Conservation (phyloP, 208 protist genomes). For the Vickermania ingenoplastis region DNA sequence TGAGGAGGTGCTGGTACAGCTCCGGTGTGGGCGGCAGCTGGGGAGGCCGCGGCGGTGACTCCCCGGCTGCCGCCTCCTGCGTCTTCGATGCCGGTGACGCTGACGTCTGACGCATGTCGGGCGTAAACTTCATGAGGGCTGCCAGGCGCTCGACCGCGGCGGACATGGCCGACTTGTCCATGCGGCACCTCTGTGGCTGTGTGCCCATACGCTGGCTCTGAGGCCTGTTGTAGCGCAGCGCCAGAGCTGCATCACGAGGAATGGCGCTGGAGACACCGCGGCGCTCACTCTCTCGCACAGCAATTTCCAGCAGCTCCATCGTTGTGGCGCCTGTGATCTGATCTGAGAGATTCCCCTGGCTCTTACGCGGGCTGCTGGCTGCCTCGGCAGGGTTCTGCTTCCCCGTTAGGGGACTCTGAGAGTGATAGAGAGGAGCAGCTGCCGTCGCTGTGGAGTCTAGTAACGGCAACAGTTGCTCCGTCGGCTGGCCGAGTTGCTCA, state of each 20-base stretch:
- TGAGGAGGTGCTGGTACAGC: slow-evolving; percentile 14
- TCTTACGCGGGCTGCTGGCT: no score
- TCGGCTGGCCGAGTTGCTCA: slow-evolving; percentile 46
- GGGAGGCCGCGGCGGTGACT: not conserved
- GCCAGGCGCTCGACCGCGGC: not conserved
- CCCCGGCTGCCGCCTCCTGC: not conserved
- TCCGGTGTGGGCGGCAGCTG: slow-evolving; percentile 9
- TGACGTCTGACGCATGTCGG: not conserved
- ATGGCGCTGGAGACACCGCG: not conserved
- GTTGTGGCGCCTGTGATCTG: not conserved
- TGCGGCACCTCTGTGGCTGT: not conserved
- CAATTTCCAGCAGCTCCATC: not conserved
- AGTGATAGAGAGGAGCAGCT: no score
- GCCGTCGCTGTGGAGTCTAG: no score
- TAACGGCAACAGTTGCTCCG: slow-evolving; percentile 41
- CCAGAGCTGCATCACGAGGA: slow-evolving; percentile 2
- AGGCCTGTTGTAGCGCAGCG: not conserved
- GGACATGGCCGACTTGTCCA: not conserved
- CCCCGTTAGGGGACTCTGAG: no score
- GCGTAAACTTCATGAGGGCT: not conserved
- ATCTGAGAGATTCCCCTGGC: not conserved
- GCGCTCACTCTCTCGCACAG: not conserved
- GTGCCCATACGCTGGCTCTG: not conserved
- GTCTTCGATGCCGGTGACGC: not conserved
- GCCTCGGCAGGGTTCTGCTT: no score